These are phyloP conservation scores for Fraxinus cuspidata DNA, from an alignment of 257 asterid genomes.

Conservation along the genomic window DNA sequence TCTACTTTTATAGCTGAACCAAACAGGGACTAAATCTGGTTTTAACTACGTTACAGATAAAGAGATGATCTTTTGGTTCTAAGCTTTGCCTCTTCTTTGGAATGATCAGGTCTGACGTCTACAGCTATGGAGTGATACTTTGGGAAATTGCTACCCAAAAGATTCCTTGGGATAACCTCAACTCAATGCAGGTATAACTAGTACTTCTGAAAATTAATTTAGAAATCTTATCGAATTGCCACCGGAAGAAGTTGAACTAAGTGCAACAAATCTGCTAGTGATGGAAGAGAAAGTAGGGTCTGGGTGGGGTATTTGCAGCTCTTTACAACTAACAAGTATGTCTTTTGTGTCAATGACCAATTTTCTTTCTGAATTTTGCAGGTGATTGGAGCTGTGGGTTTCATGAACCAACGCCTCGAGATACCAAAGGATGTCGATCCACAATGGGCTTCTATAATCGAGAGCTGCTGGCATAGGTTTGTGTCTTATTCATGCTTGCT, in stretches of 20 bases:
- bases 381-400: conserved; percentile 99
- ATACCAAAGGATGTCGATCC: conserved; percentile 75
- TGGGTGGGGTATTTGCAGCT: not conserved
- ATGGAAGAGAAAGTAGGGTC: not conserved
- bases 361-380: conserved; percentile 32
- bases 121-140: conserved; percentile 85
- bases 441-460: conserved; percentile 78
- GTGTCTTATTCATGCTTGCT: conserved; percentile 22
- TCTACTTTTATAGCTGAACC: not conserved
- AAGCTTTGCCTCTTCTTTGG: conserved; percentile 23
- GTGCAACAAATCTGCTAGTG: not conserved
- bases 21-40: not conserved
- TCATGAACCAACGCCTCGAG: conserved; percentile 87
- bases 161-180: conserved; percentile 94
- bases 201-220: conserved; percentile 1
- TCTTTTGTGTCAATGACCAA: conserved; percentile 7
- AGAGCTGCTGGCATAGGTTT: conserved; percentile 89
- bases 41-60: not conserved
- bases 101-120: conserved; percentile 75
- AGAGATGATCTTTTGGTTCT: conserved; percentile 6
- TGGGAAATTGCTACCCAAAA: conserved; percentile 94
- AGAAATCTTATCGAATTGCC: not conserved
- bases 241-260: not conserved
- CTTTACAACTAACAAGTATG: not conserved
- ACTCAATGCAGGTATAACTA: conserved; percentile 78